Evolutionary conservation across 2,329 filamentous ascomycete species (phyloP).

Genomic region (Colletotrichum lindemuthianum): DNA sequence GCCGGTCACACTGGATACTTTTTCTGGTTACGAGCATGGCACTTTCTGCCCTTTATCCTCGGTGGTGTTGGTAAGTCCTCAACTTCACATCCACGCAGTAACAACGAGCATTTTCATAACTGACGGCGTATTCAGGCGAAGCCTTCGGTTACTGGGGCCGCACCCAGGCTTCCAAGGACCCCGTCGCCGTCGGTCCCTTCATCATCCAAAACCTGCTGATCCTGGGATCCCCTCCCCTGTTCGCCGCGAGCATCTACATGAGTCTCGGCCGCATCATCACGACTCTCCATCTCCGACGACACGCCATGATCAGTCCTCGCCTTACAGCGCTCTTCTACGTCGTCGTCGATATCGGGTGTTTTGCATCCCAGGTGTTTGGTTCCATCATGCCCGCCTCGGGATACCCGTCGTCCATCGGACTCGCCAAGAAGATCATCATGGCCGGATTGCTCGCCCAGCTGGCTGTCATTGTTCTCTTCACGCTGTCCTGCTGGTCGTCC

Average conservation of each 20-base stretch:
- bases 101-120: background rate
- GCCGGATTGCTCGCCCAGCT: constrained; percentile 60
- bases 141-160: constrained; percentile 34
- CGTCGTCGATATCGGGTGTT: constrained; percentile 54
- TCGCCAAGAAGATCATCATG: constrained; percentile 38
- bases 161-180: constrained; percentile 9
- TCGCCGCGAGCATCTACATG: constrained; percentile 55
- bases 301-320: constrained; percentile 48
- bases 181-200: constrained; percentile 39
- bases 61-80: constrained; percentile 15
- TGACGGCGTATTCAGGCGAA: constrained; percentile 8
- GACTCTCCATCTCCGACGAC: constrained; percentile 46
- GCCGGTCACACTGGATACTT: constrained; percentile 8
- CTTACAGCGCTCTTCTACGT: constrained; percentile 60
- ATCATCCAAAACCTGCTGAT: constrained; percentile 51
- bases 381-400: constrained; percentile 40
- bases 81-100: background rate
- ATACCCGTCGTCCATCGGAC: constrained; percentile 25
- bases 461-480: constrained; percentile 59
- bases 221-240: constrained; percentile 50
- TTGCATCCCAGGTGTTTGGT: constrained; percentile 53
- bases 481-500: constrained; percentile 10
- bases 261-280: constrained; percentile 47
- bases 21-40: constrained; percentile 20
- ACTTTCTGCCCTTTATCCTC: constrained; percentile 16